A percentile compares a stretch with the other conserved stretches of the same genome.
These are phyloP conservation scores for Fraxinus albicans DNA, from an alignment of 305 asterid genomes.

Conservation along the genomic window DNA sequence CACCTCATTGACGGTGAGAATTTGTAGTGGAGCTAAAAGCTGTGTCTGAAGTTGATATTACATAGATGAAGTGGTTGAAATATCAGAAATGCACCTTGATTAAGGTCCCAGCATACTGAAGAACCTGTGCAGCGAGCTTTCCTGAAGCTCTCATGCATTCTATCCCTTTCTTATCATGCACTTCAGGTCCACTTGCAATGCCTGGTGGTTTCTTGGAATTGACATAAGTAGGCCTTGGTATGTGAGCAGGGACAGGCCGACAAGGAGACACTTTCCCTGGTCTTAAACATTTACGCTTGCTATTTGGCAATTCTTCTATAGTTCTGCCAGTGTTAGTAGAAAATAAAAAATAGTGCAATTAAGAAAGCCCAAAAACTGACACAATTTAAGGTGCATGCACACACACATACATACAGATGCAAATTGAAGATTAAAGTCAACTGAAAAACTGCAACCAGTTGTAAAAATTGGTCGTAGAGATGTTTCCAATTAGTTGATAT, in stretches of 20 bases:
- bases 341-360: constrained; percentile 11
- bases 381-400: not conserved
- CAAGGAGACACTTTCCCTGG: constrained; percentile 87
- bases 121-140: constrained; percentile 93
- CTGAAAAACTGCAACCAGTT: not conserved
- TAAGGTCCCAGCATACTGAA: constrained; percentile 89
- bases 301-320: constrained; percentile 45
- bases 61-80: constrained; percentile 3
- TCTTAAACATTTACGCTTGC: constrained; percentile 55
- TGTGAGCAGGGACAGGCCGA: constrained; percentile 76
- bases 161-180: constrained; percentile 81
- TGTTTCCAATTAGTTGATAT: not conserved
- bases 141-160: constrained; percentile 97
- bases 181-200: constrained; percentile 60
- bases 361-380: not conserved
- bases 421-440: not conserved
- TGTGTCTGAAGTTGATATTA: not conserved
- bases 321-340: constrained; percentile 42
- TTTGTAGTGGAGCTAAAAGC: not conserved
- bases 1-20: constrained; percentile 11
- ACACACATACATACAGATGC: not conserved
- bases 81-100: constrained; percentile 63
- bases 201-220: constrained; percentile 76
- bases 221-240: constrained; percentile 78
- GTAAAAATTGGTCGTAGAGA: constrained; percentile 2